A percentile compares a stretch with the other conserved stretches of the same genome.
Conservation (phyloP, 1,284 basidiomycete genomes). For the Sanguinoderma infundibulare region DNA sequence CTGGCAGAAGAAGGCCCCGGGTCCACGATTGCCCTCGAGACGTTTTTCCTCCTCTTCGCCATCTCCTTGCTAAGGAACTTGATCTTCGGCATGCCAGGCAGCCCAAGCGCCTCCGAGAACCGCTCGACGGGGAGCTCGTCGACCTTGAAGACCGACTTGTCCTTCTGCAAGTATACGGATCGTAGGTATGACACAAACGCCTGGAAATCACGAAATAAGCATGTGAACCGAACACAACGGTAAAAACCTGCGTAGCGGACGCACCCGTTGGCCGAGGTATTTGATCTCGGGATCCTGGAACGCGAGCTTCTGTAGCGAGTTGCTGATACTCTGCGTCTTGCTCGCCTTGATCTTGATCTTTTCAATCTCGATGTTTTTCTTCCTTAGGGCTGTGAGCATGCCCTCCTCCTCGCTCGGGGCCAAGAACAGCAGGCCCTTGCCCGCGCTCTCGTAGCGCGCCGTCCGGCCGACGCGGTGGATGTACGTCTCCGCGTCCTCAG, state of each 20-base stretch:
- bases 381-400: conserved; percentile 74
- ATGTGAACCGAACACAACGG: no score
- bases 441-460: conserved; percentile 90
- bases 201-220: conserved; percentile 43
- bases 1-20: conserved; percentile 29
- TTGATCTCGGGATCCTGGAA: conserved; percentile 98
- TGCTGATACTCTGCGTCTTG: conserved; percentile 86
- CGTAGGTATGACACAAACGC: conserved; percentile 97
- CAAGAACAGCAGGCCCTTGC: conserved; percentile 86
- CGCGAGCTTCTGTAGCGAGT: conserved; percentile 90
- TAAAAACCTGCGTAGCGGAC: conserved; percentile 32
- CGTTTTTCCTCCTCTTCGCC: conserved; percentile 79
- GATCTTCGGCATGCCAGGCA: conserved; percentile 96
- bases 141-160: conserved; percentile 93
- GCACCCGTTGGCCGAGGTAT: conserved; percentile 90
- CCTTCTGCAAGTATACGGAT: conserved; percentile 91
- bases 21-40: conserved; percentile 40
- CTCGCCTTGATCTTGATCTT: conserved; percentile 92
- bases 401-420: conserved; percentile 93
- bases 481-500: conserved; percentile 98
- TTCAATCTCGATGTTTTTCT: conserved; percentile 77
- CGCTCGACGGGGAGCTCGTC: conserved; percentile 81
- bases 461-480: conserved; percentile 97
- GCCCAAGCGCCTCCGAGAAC: conserved; percentile 89
- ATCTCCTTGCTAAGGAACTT: conserved; percentile 84